Conservation (phyloP, 352 stramenopile species). For the Phytopythium ostracodes region DNA sequence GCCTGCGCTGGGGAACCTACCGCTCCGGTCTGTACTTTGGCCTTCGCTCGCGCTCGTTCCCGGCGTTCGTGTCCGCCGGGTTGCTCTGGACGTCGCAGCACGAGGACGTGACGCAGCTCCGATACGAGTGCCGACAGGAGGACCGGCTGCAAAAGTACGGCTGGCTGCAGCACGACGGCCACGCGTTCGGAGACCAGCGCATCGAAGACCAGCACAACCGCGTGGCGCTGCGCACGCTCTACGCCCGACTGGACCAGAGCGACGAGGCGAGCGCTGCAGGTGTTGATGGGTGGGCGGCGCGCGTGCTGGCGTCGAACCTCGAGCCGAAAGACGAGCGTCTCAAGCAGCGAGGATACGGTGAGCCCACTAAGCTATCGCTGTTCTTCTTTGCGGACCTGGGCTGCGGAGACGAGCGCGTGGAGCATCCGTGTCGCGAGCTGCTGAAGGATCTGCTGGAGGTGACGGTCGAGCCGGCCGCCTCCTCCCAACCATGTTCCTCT, state of each 20-base stretch:
- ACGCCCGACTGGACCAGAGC: slow-evolving; percentile 23
- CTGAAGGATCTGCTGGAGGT: slow-evolving; percentile 54
- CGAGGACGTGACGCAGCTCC: slow-evolving; percentile 67
- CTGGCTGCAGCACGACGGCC: slow-evolving; percentile 76
- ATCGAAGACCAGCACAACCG: slow-evolving; percentile 79
- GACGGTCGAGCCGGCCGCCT: slow-evolving; percentile 23
- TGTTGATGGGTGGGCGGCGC: slow-evolving; percentile 44
- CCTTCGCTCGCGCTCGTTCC: slow-evolving; percentile 61
- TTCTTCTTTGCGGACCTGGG: slow-evolving; percentile 80
- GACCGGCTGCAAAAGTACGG: slow-evolving; percentile 77
- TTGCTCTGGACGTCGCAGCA: slow-evolving; percentile 71
- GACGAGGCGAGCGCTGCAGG: not conserved
- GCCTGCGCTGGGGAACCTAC: slow-evolving; percentile 71
- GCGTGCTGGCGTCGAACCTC: slow-evolving; percentile 35
- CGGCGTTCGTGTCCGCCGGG: slow-evolving; percentile 59
- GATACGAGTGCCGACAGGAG: slow-evolving; percentile 72
- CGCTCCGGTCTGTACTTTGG: slow-evolving; percentile 78
- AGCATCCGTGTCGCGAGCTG: slow-evolving; percentile 40
- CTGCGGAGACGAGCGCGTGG: slow-evolving; percentile 63
- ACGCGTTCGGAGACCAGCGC: slow-evolving; percentile 45
- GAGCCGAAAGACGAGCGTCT: slow-evolving; percentile 42
- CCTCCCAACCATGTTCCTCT: not conserved
- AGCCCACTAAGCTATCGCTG: slow-evolving; percentile 60
- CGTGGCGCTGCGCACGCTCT: slow-evolving; percentile 56
- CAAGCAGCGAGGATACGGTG: slow-evolving; percentile 22